These are phyloP conservation scores for Amniculicola lignicola DNA, from an alignment of 495 filamentous ascomycete species.

Conservation along the genomic window DNA sequence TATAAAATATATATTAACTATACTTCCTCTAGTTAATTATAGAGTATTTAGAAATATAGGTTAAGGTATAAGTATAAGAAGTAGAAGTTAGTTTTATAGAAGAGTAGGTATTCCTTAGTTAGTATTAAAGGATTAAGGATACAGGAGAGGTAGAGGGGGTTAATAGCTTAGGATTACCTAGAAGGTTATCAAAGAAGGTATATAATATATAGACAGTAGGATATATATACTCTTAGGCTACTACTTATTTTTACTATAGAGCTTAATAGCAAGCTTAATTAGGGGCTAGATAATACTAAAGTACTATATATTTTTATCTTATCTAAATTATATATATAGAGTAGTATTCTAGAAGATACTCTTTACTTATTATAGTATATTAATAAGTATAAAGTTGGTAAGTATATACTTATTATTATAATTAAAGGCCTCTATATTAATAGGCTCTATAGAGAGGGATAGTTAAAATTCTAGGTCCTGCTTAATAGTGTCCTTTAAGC, in stretches of 20 bases:
- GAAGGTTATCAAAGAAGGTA: no score
- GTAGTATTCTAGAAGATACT: slow-evolving; percentile 22
- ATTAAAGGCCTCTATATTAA: slow-evolving; percentile 18
- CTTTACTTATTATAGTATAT: slow-evolving; percentile 15
- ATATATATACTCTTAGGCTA: slow-evolving; percentile 20
- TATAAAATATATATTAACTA: no score
- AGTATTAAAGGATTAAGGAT: not conserved
- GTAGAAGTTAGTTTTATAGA: no score
- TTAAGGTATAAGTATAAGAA: no score
- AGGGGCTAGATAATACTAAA: slow-evolving; percentile 19
- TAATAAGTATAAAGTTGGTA: slow-evolving; percentile 15
- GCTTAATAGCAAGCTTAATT: slow-evolving; percentile 13
- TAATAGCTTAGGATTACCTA: no score
- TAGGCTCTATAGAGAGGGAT: no score
- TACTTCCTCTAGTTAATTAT: no score
- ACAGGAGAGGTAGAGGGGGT: no score
- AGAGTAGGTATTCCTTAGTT: slow-evolving; percentile 4
- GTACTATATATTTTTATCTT: slow-evolving; percentile 25
- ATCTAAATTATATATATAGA: slow-evolving; percentile 10
- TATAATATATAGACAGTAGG: not conserved
- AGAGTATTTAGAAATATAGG: no score
- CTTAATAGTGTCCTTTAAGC: no score
- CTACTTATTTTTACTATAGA: slow-evolving; percentile 20
- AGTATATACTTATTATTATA: slow-evolving; percentile 3
- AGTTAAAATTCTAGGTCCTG: no score